Percentiles rank a stretch among this genome's conserved stretches.
These are phyloP conservation scores for Inga leiocalycina DNA, from an alignment of 306 rosid genomes.

Conservation along the genomic window DNA sequence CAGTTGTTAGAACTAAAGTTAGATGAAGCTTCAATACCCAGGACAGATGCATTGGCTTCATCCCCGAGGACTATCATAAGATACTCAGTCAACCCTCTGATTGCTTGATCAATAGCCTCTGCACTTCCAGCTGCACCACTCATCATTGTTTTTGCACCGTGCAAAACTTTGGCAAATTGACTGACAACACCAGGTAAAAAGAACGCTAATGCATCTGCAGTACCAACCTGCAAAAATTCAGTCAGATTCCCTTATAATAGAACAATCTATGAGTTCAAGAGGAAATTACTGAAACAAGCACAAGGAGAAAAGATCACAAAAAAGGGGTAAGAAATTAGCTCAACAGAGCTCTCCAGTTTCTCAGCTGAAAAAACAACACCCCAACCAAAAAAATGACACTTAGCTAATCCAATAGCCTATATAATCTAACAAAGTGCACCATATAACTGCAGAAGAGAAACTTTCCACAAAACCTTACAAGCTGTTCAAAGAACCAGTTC, in stretches of 20 bases:
- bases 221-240: conserved; percentile 64
- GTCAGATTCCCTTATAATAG: conserved; percentile 19
- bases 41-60: conserved; percentile 57
- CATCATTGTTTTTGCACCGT: conserved; percentile 64
- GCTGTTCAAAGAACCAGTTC: conserved; percentile 24
- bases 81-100: conserved; percentile 85
- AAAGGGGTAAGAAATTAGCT: background rate
- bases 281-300: background rate
- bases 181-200: conserved; percentile 95
- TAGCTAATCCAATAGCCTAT: background rate
- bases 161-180: conserved; percentile 83
- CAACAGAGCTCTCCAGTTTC: background rate
- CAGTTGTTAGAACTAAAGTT: conserved; percentile 34
- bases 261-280: conserved; percentile 6
- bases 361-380: background rate
- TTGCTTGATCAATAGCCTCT: conserved; percentile 77
- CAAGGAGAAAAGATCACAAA: conserved; percentile 9
- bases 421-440: background rate
- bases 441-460: background rate
- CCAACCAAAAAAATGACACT: background rate
- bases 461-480: background rate
- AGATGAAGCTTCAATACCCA: conserved; percentile 47
- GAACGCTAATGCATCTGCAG: conserved; percentile 91
- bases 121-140: conserved; percentile 94
- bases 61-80: conserved; percentile 86